Evolutionary conservation across 139 green algal genomes (phyloP), one percentile per base, ranked within the genome.

Genomic region (Astrephomene gubernaculifera): DNA sequence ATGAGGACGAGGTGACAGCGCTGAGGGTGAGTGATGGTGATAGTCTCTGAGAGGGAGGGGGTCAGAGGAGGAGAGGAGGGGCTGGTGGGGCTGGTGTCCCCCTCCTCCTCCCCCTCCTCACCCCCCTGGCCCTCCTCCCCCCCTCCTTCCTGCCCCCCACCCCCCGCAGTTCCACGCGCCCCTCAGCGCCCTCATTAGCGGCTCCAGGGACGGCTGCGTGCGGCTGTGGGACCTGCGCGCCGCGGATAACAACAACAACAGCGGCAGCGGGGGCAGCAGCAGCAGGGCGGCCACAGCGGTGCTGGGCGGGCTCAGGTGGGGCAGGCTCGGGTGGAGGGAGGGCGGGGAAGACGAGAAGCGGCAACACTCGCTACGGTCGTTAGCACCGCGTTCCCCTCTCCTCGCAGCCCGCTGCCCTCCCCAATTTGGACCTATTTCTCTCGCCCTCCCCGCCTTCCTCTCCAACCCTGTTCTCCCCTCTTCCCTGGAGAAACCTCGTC

Each of bases 191-290:
- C 9, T 3, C 71, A n/a, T 52, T 25, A 85, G 61, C 49, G 86
- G 86, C 43, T 81, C 68, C 49, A 68, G 41, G 9, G 80, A 84
- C 36, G 79, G 70, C 27, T 67, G 17, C 24, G 57, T 87, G 49
- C 72, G 64, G 39, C 71, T 90, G 69, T 90, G 86, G 86, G 86
- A 90, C 68, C 27, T 90, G 35, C 49, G 79, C 8, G 31, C 61
- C 8, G 43, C 36, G n/a, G n/a, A n/a, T n/a, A n/a, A n/a, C n/a
- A n/a, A n/a, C n/a, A n/a, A n/a, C n/a, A n/a, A n/a, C n/a, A n/a
- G n/a, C n/a, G n/a, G n/a, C n/a, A n/a, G n/a, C n/a, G 21, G 38
- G 12, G n/a, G 25, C 19, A 29, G 43, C 19, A 29, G 22, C 39
- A 33, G 35, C 75, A 39, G 38, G 1, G 38, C 57, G 35, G 54